phyloP scores from a whole-genome alignment of 805 yeast species.

The Lipomyces spencermartinsiae region DNA sequence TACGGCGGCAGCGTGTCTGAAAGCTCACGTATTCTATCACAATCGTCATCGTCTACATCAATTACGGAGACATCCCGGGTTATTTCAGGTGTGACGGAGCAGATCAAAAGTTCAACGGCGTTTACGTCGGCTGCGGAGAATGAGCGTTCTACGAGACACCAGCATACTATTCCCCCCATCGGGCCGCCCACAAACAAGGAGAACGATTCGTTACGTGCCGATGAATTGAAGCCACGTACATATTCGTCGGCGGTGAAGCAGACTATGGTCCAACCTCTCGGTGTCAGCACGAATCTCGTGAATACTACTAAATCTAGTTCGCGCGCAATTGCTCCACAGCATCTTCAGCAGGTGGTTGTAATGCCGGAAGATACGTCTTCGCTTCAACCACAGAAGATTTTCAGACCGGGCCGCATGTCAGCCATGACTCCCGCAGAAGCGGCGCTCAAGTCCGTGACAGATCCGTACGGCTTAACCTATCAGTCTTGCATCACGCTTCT shows the following conservation, averaged over 20 bases:
- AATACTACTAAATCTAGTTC: background rate
- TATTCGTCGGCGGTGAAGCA: constrained; percentile 31
- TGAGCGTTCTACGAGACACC: background rate
- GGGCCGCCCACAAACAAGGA: constrained; percentile 19
- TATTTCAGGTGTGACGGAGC: constrained; percentile 3
- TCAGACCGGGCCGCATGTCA: constrained; percentile 33
- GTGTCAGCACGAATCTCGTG: constrained; percentile 15
- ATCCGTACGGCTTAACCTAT: constrained; percentile 34
- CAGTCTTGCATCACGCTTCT: constrained; percentile 36
- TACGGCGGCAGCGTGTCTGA: constrained; percentile 6
- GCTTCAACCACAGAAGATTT: constrained; percentile 14
- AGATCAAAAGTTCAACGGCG: background rate
- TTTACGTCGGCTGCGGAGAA: background rate
- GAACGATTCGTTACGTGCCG: constrained; percentile 1
- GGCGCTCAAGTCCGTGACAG: constrained; percentile 24
- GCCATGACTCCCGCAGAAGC: constrained; percentile 36
- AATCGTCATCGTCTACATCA: constrained; percentile 8
- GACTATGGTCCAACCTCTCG: constrained; percentile 24
- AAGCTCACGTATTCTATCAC: background rate
- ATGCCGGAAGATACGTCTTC: constrained; percentile 27
- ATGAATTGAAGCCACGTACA: constrained; percentile 20
- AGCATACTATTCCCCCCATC: constrained; percentile 8
- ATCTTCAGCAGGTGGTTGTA: constrained; percentile 20
- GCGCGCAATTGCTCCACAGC: background rate
- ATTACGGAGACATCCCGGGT: background rate